Evolutionary conservation across 768 basidiomycete species (phyloP).

Genomic region (Cystofilobasidium capitatum): DNA sequence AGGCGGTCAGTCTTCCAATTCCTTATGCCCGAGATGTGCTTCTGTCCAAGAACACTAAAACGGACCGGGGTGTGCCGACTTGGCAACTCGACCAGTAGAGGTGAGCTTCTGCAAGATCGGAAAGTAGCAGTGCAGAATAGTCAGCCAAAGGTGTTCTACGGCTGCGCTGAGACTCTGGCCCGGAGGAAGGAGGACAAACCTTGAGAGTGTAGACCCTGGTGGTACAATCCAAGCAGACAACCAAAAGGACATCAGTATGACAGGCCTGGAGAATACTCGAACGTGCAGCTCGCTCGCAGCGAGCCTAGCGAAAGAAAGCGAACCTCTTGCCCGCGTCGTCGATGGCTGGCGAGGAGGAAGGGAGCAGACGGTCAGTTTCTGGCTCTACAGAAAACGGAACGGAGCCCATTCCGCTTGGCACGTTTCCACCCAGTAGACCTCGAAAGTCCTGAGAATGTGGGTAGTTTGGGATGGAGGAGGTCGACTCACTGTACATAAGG

Average conservation of each 20-base stretch:
- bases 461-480: constrained; percentile 38
- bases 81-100: constrained; percentile 69
- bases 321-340: constrained; percentile 11
- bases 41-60: constrained; percentile 5
- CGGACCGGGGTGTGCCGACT: constrained; percentile 93
- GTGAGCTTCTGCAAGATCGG: constrained; percentile 63
- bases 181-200: constrained; percentile 44
- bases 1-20: neutral
- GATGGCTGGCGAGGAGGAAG: neutral
- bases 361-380: constrained; percentile 11
- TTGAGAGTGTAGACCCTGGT: constrained; percentile 80
- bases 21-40: neutral
- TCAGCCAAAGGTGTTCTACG: neutral
- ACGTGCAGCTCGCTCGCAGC: neutral
- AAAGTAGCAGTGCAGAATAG: constrained; percentile 17
- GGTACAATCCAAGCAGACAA: constrained; percentile 37
- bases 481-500: constrained; percentile 80
- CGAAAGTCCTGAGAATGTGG: constrained; percentile 22
- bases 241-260: constrained; percentile 16
- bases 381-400: constrained; percentile 41
- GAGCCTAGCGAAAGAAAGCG: neutral
- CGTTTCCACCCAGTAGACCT: no score
- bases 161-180: neutral
- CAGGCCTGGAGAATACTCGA: neutral
- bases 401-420: no score